phyloP scores from a whole-genome alignment of 257 asterid genomes.

The Lithospermum erythrorhizon region DNA sequence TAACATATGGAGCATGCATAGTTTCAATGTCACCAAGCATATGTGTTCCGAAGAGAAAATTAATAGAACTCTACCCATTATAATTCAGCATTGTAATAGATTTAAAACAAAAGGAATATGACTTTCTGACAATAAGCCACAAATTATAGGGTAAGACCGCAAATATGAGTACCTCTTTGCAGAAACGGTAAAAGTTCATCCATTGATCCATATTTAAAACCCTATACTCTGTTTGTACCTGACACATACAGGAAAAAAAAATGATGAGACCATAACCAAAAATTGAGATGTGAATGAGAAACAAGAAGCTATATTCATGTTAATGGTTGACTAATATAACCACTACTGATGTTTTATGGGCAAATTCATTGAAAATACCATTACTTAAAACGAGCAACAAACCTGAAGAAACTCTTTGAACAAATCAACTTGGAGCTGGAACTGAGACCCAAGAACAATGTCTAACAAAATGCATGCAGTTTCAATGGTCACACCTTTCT shows the following conservation, averaged over 20 bases:
- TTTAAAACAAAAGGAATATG: too few species aligned
- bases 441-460: slow-evolving; percentile 56
- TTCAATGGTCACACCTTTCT: slow-evolving; percentile 70
- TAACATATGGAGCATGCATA: neutral
- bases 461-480: slow-evolving; percentile 59
- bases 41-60: too few species aligned
- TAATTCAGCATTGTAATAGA: neutral
- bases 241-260: slow-evolving; percentile 13
- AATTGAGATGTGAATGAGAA: neutral
- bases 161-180: slow-evolving; percentile 49
- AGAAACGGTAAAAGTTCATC: slow-evolving; percentile 71
- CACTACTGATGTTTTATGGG: too few species aligned
- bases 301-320: neutral
- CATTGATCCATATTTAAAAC: slow-evolving; percentile 89
- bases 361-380: slow-evolving; percentile 1
- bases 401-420: slow-evolving; percentile 72
- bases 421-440: slow-evolving; percentile 50
- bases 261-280: neutral
- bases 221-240: slow-evolving; percentile 74
- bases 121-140: neutral
- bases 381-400: slow-evolving; percentile 11
- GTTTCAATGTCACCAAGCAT: too few species aligned
- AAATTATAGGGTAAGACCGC: neutral
- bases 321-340: too few species aligned
- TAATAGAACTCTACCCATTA: neutral